Evolutionary conservation across 176 grass and related monocot species (phyloP), one percentile per base, ranked within the genome.

Genomic region (Aegilops longissima): DNA sequence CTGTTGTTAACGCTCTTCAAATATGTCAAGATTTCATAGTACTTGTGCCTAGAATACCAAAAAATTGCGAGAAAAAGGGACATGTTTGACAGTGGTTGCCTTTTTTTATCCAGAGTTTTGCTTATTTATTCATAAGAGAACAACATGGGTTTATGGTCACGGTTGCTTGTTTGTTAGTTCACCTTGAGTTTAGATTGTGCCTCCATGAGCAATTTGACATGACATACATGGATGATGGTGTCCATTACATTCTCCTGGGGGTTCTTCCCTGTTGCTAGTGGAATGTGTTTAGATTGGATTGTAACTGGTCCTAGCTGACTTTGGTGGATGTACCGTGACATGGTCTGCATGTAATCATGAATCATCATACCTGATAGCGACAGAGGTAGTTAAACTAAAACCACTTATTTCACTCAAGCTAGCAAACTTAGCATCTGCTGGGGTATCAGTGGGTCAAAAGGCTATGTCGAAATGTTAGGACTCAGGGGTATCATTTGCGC

Each of bases 301-400:
- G 40, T 63, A 73, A 67, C 63, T 67, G 62, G 17, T 33, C 9
- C 27, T 45, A 68, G 40, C 40, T 68, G 63, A 51, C 63, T 66
- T 81, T 81, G 63, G 40, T 68, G 79, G 18, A 44, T 51, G 20
- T 68, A 23, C 63, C 33, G 79, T 81, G 68, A 68, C 25, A 51
- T 47, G 11, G 79, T 68, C 49, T 49, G 47, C 62, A 49, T 12
- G 17, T 67, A 45, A 73, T 66, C 21, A 31, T 58, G 65, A 17
- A 36, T 56, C 42, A 56, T 44, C 25, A 40, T 49, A 29, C 1
- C 54, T 77, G 29, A 70, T 12, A 49, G 16, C 33, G 30, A 62
- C 38, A 77, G 24, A 56, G 18, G 14, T 86, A 54, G 6, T 39
- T 47, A 64, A 87, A 87, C 0, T 81, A 7, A 88, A 49, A 66